Evolutionary conservation across 192 early-diverging fungal genomes (phyloP).

Genomic region (Funneliformis mosseae): DNA sequence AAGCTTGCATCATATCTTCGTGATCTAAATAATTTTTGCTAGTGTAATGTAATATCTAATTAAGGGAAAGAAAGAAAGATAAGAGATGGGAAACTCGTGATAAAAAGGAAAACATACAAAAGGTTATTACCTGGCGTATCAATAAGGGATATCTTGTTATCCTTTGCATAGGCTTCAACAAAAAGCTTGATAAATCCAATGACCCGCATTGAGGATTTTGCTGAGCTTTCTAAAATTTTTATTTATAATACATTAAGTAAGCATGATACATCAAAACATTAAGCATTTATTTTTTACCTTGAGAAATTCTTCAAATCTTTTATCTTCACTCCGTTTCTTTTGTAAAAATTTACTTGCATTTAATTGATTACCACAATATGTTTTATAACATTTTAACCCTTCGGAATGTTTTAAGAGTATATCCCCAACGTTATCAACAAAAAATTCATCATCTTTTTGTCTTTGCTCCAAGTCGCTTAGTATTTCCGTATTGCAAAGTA

Average conservation of each 20-base stretch:
- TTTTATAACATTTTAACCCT: conserved; percentile 60
- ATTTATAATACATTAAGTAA: background rate
- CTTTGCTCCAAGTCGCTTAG: conserved; percentile 67
- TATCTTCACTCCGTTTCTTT: conserved; percentile 53
- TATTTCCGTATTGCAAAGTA: conserved; percentile 66
- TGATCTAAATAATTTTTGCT: conserved; percentile 79
- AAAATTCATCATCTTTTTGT: conserved; percentile 52
- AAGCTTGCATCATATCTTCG: conserved; percentile 60
- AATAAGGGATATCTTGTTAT: conserved; percentile 92
- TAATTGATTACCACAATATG: conserved; percentile 69
- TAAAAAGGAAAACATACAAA: background rate
- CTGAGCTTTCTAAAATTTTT: conserved; percentile 50
- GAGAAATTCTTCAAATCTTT: conserved; percentile 59
- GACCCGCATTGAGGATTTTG: conserved; percentile 64
- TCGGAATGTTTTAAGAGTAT: conserved; percentile 60
- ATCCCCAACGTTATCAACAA: conserved; percentile 69
- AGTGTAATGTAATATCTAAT: conserved; percentile 75
- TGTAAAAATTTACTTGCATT: conserved; percentile 64
- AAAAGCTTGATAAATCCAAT: conserved; percentile 76
- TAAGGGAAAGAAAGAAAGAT: background rate
- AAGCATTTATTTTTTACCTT: conserved; percentile 49
- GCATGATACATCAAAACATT: background rate
- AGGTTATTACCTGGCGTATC: conserved; percentile 63
- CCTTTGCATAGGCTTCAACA: conserved; percentile 91
- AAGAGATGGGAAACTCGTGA: background rate